phyloP scores from a whole-genome alignment of 75 land plant species.

The Pinus taeda region DNA sequence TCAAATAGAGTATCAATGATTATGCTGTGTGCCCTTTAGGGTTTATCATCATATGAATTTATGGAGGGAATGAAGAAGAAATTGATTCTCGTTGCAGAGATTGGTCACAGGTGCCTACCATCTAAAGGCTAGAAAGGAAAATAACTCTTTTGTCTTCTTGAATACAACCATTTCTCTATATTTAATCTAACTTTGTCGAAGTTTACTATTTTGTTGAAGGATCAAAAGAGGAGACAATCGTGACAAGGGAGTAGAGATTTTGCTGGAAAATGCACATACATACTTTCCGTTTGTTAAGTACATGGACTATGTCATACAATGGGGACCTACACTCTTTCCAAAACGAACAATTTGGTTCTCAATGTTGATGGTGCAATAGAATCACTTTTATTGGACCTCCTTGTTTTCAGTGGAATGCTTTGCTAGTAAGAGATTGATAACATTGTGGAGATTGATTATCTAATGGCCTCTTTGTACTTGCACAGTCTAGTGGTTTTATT shows the following conservation, averaged over 20 bases:
- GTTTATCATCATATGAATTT: slow-evolving; percentile 83
- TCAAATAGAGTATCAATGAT: neutral
- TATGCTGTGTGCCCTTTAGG: slow-evolving; percentile 30
- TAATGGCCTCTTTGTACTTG: slow-evolving; percentile 96
- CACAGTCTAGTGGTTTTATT: slow-evolving; percentile 96
- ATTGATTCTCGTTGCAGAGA: slow-evolving; percentile 97
- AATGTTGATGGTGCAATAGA: slow-evolving; percentile 98
- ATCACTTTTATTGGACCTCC: slow-evolving; percentile 93
- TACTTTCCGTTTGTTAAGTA: neutral
- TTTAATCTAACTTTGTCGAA: neutral
- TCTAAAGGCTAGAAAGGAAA: neutral
- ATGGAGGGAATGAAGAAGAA: slow-evolving; percentile 98
- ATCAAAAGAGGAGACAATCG: slow-evolving; percentile 98
- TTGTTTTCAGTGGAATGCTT: slow-evolving; percentile 90
- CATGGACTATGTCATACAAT: too few relatives aligned
- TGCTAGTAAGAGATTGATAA: slow-evolving; percentile 91
- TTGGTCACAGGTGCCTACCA: slow-evolving; percentile 87
- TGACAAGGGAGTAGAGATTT: slow-evolving; percentile 93
- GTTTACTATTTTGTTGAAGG: slow-evolving; percentile 25
- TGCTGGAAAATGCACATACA: slow-evolving; percentile 88
- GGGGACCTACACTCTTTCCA: slow-evolving; percentile 44
- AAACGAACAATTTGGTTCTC: slow-evolving; percentile 89
- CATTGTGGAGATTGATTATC: slow-evolving; percentile 91
- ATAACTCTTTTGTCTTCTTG: neutral
- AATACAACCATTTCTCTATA: neutral